Base-by-base conservation (phyloP, 805 yeast species). In the Peterozyma toletana region DNA sequence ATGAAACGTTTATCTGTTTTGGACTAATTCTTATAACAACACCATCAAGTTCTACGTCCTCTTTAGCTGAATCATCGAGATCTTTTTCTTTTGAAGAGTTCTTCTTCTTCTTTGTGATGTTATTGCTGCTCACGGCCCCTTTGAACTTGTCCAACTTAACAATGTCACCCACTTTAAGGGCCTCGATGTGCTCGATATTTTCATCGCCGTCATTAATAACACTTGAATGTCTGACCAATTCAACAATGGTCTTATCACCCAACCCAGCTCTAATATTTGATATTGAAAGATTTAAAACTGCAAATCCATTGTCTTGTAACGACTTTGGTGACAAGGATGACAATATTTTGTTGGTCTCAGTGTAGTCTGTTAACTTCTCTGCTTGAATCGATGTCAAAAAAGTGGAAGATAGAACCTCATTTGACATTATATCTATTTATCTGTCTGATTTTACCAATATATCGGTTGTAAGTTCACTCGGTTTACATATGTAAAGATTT, bases 211-310 rank as follows among this genome's bases (percentile, higher is more conserved):
- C 58, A 52, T 58, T 53, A 42, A 49, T 53, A 10, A 64, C 74
- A 2, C 71, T 70, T 0, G 81, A 66, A 49, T 85, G 91, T 29
- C 68, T 63, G 14, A 53, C 67, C 42, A 91, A 60, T 50, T 87
- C 95, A 11, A 87, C 52, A 5, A 83, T 66, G 1, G 79, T 67
- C 46, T 80, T 77, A 2, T 96, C 96, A 13, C 87, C 95, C 9
- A 87, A 63, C 0, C 96, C 95, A 0, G 90, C 83, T 44, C 83
- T 68, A 2, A 85, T 62, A 44, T 78, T 77, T n/a, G 72, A 71
- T 11, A 83, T 64, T 0, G 64, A 57, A 39, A 91, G 65, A 58
- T 89, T 86, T 39, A 80, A 59, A 4, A 87, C 67, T 0, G 97
- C 97, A 21, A 86, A 65, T 0, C 96, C 97, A 42, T 76, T 70